These are phyloP conservation scores for Hymenoscyphus occultus DNA, from an alignment of 2,329 filamentous ascomycete species.

Conservation along the genomic window DNA sequence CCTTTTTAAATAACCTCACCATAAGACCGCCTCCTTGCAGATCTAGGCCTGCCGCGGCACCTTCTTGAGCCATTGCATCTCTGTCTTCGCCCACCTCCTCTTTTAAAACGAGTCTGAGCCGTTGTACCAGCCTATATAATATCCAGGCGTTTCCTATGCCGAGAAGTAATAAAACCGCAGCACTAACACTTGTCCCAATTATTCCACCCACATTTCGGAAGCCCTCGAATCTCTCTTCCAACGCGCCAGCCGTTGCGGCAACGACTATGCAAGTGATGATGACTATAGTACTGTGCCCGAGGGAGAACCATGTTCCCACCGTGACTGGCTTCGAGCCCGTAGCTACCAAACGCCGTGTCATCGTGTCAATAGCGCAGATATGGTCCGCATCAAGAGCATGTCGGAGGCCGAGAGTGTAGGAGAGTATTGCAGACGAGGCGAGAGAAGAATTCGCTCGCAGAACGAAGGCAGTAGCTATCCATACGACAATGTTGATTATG, in stretches of 20 bases:
- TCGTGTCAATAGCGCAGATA: conserved; percentile 83
- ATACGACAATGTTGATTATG: conserved; percentile 51
- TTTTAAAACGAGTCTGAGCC: conserved; percentile 62
- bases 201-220: conserved; percentile 83
- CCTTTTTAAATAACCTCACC: conserved; percentile 64
- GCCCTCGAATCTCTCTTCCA: conserved; percentile 74
- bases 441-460: conserved; percentile 56
- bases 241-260: conserved; percentile 81
- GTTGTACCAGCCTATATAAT: conserved; percentile 69
- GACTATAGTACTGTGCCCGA: conserved; percentile 92
- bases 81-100: conserved; percentile 28
- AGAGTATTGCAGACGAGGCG: conserved; percentile 75
- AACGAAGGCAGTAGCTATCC: conserved; percentile 52
- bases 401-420: conserved; percentile 84
- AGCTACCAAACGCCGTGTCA: conserved; percentile 85
- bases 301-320: conserved; percentile 90
- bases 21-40: conserved; percentile 77
- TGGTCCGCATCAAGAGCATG: conserved; percentile 99
- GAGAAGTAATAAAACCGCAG: conserved; percentile 76
- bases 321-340: conserved; percentile 83
- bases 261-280: conserved; percentile 88
- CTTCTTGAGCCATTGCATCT: conserved; percentile 25
- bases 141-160: conserved; percentile 86
- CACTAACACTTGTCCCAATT: conserved; percentile 83
- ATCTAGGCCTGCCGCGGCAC: conserved; percentile 48